Conservation (phyloP, 306 rosid genomes). For the Fagus sylvatica region DNA sequence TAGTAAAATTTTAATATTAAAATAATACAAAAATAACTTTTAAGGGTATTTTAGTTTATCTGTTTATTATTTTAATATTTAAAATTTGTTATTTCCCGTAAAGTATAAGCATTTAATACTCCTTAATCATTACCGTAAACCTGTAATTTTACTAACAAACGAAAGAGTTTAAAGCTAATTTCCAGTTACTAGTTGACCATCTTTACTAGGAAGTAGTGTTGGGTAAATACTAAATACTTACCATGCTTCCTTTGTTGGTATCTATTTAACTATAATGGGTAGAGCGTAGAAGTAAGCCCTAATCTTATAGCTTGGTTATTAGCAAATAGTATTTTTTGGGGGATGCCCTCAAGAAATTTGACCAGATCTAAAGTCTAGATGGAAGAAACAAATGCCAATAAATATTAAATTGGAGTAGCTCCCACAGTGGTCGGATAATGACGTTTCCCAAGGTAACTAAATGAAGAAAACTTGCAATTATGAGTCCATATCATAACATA, state of each 20-base stretch:
- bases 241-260: background rate
- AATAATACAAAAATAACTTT: too few species aligned
- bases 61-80: too few species aligned
- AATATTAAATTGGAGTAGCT: conserved; percentile 19
- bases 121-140: too few species aligned
- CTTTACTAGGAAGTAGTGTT: background rate
- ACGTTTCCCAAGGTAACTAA: conserved; percentile 33
- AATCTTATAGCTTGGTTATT: conserved; percentile 18
- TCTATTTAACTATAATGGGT: background rate
- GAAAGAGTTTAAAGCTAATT: background rate
- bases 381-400: conserved; percentile 5
- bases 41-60: too few species aligned
- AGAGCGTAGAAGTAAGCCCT: background rate
- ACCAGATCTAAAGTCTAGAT: conserved; percentile 24
- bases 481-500: conserved; percentile 3
- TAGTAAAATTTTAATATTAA: too few species aligned
- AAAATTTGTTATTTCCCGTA: too few species aligned
- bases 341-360: conserved; percentile 48
- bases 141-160: too few species aligned
- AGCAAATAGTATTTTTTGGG: conserved; percentile 30
- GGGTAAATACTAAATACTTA: background rate
- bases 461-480: conserved; percentile 14
- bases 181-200: background rate
- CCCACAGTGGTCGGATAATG: conserved; percentile 30
- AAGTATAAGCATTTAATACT: too few species aligned